Base-by-base conservation (phyloP, 1,139 yeast species). In the Pichia norvegensis region DNA sequence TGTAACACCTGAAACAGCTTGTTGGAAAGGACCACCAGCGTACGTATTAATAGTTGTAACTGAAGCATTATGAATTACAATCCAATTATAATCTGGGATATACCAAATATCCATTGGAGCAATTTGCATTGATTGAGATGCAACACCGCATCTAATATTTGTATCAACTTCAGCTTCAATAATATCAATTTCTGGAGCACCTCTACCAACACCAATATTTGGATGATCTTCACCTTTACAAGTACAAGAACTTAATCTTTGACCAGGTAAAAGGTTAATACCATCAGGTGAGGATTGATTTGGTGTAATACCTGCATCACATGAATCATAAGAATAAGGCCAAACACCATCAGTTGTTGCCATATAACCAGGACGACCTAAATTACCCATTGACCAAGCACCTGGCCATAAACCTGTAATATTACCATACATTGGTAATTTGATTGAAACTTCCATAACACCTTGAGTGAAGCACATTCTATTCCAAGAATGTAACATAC, bases 61-160 rank as follows among this genome's bases (percentile, higher is more conserved):
- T 0, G 73, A 60, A 1, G 43, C 35, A 58, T 78, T 76, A 57
- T 74, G 61, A 47, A 78, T 62, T 55, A 73, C 76, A 43, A 77
- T 54, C 52, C 66, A 78, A 49, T 69, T 66, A 55, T 76, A 76
- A 57, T 78, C 80, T 2, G 84, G 83, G 59, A 68, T 67, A 59
- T 78, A 78, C 83, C 83, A 78, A 54, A 78, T 73, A 61, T 78
- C 84, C 56, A 68, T 67, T 2, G 84, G 83, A 21, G 82, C 82
- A 52, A 78, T 61, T 63, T 78, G 84, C 58, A 74, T 59, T 2
- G 82, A 76, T 60, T 78, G 84, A 1, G 82, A 75, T 2, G 78
- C 82, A 39, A 74, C 72, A 55, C 82, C 82, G 46, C 54, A 53
- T 33, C 57, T 50, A 23, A 60, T 40, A 37, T 55, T 67, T 4